Evolutionary conservation across 305 asterid species (phyloP).

Genomic region (Fraxinus albicans): DNA sequence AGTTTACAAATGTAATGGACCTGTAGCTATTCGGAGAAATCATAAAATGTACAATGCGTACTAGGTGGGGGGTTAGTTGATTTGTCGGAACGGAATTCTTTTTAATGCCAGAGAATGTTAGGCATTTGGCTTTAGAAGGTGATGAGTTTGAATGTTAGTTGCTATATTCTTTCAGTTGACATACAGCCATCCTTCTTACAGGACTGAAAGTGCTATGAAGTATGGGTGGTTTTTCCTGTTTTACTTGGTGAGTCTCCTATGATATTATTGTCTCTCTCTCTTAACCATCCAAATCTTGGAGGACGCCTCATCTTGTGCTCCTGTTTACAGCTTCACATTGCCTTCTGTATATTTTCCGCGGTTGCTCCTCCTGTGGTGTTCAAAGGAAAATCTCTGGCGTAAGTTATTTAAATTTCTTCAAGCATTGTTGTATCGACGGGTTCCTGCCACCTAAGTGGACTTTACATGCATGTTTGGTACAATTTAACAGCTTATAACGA

Average conservation of each 20-base stretch:
- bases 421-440: neutral
- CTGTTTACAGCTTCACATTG: slow-evolving; percentile 65
- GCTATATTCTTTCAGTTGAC: slow-evolving; percentile 11
- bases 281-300: slow-evolving; percentile 6
- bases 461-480: neutral
- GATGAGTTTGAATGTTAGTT: neutral
- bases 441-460: neutral
- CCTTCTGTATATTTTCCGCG: slow-evolving; percentile 77
- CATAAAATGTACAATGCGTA: neutral
- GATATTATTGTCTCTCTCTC: neutral
- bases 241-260: slow-evolving; percentile 41
- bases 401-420: slow-evolving; percentile 31
- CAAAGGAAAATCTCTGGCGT: slow-evolving; percentile 87
- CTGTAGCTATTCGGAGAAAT: slow-evolving; percentile 11
- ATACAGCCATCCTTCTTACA: slow-evolving; percentile 30
- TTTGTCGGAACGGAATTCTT: neutral
- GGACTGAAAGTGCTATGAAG: slow-evolving; percentile 85
- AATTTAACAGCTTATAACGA: neutral
- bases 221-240: slow-evolving; percentile 82
- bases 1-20: neutral
- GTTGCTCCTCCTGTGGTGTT: slow-evolving; percentile 85
- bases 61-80: neutral
- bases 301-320: slow-evolving; percentile 8
- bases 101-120: neutral
- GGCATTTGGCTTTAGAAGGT: neutral